Percentiles rank a stretch among this genome's conserved stretches.
phyloP scores from a whole-genome alignment of 768 basidiomycete genomes.

The Serendipita sp. region DNA sequence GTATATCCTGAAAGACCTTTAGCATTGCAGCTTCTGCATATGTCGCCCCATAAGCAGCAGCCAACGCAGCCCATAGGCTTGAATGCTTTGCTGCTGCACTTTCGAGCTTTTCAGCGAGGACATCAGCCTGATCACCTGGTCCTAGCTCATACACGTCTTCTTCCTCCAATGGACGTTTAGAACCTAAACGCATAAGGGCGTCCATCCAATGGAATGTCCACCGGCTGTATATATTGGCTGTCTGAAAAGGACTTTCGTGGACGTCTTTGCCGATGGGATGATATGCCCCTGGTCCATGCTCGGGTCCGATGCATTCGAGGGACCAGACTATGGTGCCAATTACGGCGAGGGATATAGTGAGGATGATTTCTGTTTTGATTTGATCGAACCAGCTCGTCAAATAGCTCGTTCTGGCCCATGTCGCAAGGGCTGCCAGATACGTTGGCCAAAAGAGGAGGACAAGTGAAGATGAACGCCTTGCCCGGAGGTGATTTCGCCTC shows the following conservation, averaged over 20 bases:
- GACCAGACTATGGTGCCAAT: slow-evolving; percentile 39
- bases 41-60: slow-evolving; percentile 60
- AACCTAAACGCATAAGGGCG: slow-evolving; percentile 45
- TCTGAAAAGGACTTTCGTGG: slow-evolving; percentile 50
- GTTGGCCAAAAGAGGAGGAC: slow-evolving; percentile 73
- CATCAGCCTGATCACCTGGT: slow-evolving; percentile 48
- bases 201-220: slow-evolving; percentile 85
- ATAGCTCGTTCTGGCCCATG: slow-evolving; percentile 45
- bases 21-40: slow-evolving; percentile 44
- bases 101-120: slow-evolving; percentile 46
- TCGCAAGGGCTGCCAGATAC: slow-evolving; percentile 30
- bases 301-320: slow-evolving; percentile 57
- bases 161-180: slow-evolving; percentile 53
- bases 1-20: slow-evolving; percentile 62
- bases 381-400: slow-evolving; percentile 17
- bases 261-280: slow-evolving; percentile 15
- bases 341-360: slow-evolving; percentile 28
- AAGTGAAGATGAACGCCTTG: slow-evolving; percentile 49
- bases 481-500: slow-evolving; percentile 51
- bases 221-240: slow-evolving; percentile 65
- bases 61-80: slow-evolving; percentile 56
- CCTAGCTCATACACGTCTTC: slow-evolving; percentile 67
- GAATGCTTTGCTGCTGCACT: slow-evolving; percentile 47
- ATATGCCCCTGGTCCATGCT: slow-evolving; percentile 21
- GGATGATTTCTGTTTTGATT: slow-evolving; percentile 22